A percentile compares a stretch with the other conserved stretches of the same genome.
These are phyloP conservation scores for Penicillium capsulatum DNA, from an alignment of 2,329 filamentous ascomycete genomes.

Conservation along the genomic window DNA sequence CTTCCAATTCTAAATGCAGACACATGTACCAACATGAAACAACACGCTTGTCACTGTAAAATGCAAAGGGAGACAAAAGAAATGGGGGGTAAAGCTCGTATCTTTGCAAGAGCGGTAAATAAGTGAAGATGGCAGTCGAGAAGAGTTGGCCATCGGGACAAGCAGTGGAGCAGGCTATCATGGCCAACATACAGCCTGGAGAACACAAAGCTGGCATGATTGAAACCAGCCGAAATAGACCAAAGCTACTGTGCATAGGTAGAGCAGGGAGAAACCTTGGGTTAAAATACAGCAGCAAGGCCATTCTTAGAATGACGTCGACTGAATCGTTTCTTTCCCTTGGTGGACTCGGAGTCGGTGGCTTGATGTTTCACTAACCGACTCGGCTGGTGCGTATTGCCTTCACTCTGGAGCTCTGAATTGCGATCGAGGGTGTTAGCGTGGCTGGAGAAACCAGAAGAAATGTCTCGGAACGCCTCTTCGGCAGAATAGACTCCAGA, in stretches of 20 bases:
- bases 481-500: constrained; percentile 64
- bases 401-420: constrained; percentile 38
- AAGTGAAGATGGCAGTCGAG: background rate
- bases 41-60: constrained; percentile 26
- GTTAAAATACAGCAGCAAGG: constrained; percentile 78
- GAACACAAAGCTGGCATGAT: too few relatives aligned
- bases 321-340: constrained; percentile 68
- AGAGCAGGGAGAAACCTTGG: background rate
- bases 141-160: constrained; percentile 2
- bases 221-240: background rate
- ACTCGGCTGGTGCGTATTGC: constrained; percentile 33
- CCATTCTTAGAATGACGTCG: constrained; percentile 92
- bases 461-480: constrained; percentile 63
- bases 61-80: constrained; percentile 22
- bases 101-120: constrained; percentile 4
- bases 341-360: constrained; percentile 52
- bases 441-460: constrained; percentile 67
- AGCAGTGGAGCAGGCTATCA: background rate
- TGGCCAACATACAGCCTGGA: too few relatives aligned
- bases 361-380: constrained; percentile 44
- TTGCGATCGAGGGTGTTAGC: constrained; percentile 43
- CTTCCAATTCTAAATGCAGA: constrained; percentile 27
- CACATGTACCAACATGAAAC: constrained; percentile 21
- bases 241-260: background rate
- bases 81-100: constrained; percentile 14